Percentiles rank a stretch among this genome's conserved stretches.
These are phyloP conservation scores for Fusarium sp. DNA, from an alignment of 2,329 filamentous ascomycete genomes.

Conservation along the genomic window DNA sequence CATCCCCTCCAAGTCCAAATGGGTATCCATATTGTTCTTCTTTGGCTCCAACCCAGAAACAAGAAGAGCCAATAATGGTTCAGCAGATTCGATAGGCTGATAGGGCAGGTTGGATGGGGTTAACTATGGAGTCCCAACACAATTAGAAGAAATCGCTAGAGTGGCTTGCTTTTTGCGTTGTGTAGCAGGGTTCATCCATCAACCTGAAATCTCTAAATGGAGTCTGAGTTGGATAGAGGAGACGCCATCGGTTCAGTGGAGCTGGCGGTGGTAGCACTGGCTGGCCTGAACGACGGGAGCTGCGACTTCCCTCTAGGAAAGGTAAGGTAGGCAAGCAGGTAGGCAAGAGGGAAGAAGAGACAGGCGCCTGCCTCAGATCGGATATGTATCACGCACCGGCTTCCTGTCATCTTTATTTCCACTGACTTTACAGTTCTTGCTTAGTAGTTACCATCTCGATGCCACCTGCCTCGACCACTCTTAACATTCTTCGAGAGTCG, in stretches of 20 bases:
- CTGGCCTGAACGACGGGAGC: conserved; percentile 2
- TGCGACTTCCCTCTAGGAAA: conserved; percentile 9
- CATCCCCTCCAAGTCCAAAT: not conserved
- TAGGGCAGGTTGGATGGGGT: not conserved
- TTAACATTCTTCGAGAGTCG: conserved; percentile 4
- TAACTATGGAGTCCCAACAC: conserved; percentile 32
- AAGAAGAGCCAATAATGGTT: conserved; percentile 32
- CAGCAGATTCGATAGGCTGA: conserved; percentile 26
- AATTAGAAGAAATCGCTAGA: conserved; percentile 24
- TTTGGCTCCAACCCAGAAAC: conserved; percentile 7
- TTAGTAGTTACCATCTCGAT: conserved; percentile 4
- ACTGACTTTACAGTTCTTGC: not conserved
- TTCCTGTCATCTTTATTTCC: not conserved
- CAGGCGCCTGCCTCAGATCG: conserved; percentile 8
- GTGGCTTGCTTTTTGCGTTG: conserved; percentile 41
- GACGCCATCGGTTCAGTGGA: conserved; percentile 28
- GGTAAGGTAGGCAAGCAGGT: not conserved
- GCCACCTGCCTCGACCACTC: conserved; percentile 18
- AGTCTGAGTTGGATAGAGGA: conserved; percentile 25
- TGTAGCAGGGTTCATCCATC: conserved; percentile 40
- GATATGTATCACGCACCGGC: conserved; percentile 7
- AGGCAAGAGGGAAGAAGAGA: not conserved
- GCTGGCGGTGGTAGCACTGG: conserved; percentile 26
- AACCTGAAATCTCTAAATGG: conserved; percentile 29
- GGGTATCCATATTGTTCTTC: conserved; percentile 24